Base-by-base conservation (phyloP, 768 basidiomycete genomes). In the Mrakia blollopis region DNA sequence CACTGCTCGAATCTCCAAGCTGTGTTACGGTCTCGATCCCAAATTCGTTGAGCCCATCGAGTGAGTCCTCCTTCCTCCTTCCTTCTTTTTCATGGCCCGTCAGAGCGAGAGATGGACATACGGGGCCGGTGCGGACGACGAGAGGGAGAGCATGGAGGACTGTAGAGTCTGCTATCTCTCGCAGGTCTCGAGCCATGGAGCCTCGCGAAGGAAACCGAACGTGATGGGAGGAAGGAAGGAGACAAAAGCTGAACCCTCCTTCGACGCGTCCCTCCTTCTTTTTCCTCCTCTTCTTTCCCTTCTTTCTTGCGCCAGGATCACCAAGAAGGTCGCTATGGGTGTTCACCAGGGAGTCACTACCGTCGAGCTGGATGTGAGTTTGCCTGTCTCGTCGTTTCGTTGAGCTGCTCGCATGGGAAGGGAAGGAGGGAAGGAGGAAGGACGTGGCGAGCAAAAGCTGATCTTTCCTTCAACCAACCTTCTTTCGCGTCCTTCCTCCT, bases 331-430 rank as follows among this genome's bases (percentile, higher is more conserved):
- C 47, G 76, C 81, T 67, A 57, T 73, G 60, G 95, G 94, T 79
- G 93, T 97, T 28, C 97, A 97, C 82, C 90, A 91, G 80, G 95
- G 94, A 30, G 94, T 98, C 35, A 99, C 96, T 0, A 99, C 97
- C 6, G 91, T 92, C 78, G 97, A 99, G 84, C 90, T 98, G 75
- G 96, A 99, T 85, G 94, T 95, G 80, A 80, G 92, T 86, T 10
- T 0, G 14, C 23, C 39, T 32, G n/a, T 13, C 50, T 23, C 23
- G 10, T 67, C 44, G 39, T 67, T 23, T 35, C 47, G 57, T 57
- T n/a, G 57, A 57, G 8, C 25, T 8, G 44, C 9, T 13, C 28
- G 57, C 57, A n/a, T 25, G 28, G 57, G n/a, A 52, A 16, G 52
- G 41, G n/a, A n/a, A n/a, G n/a, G n/a, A n/a, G n/a, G 37, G 10